These are phyloP conservation scores for Gossypium laxum DNA, from an alignment of 441 rosid genomes.

Conservation along the genomic window DNA sequence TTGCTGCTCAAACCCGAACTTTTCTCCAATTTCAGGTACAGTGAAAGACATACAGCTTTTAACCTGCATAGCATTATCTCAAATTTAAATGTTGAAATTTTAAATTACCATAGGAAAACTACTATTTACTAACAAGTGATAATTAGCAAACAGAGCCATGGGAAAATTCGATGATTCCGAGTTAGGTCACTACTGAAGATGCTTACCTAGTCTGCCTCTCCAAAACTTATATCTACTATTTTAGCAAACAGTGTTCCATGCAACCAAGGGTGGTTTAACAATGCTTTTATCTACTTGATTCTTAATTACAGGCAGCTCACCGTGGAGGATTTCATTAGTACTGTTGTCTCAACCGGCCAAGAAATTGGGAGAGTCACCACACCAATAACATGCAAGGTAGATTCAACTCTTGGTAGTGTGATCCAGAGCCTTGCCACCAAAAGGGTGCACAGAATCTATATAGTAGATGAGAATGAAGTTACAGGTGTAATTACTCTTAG, in stretches of 20 bases:
- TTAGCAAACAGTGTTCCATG: background rate
- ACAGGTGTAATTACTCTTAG: constrained; percentile 70
- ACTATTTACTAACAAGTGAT: background rate
- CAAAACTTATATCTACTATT: background rate
- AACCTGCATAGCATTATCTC: background rate
- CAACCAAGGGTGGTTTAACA: background rate
- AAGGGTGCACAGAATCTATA: constrained; percentile 61
- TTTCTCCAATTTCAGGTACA: constrained; percentile 60
- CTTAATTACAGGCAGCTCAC: constrained; percentile 48
- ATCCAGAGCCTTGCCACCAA: constrained; percentile 55
- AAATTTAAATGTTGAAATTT: background rate
- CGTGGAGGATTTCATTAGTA: constrained; percentile 43
- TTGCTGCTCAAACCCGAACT: constrained; percentile 62
- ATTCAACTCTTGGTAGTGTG: constrained; percentile 56
- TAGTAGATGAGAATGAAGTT: constrained; percentile 46
- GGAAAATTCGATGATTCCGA: background rate
- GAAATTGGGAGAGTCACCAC: constrained; percentile 38
- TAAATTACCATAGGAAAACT: background rate
- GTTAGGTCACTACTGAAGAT: background rate
- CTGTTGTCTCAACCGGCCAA: constrained; percentile 30
- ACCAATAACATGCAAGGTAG: constrained; percentile 50
- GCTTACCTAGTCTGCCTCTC: background rate
- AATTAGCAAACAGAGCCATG: background rate
- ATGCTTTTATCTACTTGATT: constrained; percentile 10
- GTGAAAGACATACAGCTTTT: background rate